Evolutionary conservation across 331 rosid species (phyloP).

Genomic region (Telfairia occidentalis): DNA sequence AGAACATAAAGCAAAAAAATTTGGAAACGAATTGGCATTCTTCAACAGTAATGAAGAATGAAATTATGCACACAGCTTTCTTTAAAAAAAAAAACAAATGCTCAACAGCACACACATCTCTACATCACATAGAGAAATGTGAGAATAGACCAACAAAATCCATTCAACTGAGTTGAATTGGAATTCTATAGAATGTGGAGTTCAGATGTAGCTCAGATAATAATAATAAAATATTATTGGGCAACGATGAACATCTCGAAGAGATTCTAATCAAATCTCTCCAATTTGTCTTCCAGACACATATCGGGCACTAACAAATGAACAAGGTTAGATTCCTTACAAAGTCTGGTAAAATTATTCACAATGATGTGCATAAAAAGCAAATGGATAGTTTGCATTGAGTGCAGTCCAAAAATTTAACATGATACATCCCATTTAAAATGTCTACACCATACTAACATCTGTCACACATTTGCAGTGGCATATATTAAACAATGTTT

Average conservation of each 20-base stretch:
- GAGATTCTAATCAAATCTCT: neutral
- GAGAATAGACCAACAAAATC: neutral
- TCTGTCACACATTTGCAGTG: neutral
- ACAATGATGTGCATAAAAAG: neutral
- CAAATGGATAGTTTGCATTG: too few relatives aligned
- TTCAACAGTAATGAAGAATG: neutral
- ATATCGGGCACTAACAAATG: neutral
- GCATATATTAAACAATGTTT: too few relatives aligned
- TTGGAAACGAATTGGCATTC: neutral
- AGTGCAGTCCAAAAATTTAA: too few relatives aligned
- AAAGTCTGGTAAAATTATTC: neutral
- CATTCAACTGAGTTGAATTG: neutral
- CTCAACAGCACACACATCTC: neutral
- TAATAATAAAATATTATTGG: neutral
- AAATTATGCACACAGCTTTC: neutral
- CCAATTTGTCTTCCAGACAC: neutral
- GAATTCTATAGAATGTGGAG: neutral
- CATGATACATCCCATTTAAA: neutral
- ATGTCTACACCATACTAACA: neutral
- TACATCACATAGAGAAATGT: neutral
- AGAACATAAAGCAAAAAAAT: neutral
- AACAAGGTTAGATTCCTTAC: neutral
- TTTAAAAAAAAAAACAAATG: neutral
- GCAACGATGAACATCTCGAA: constrained; percentile 9
- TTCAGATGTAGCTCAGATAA: constrained; percentile 10